Base-by-base conservation (phyloP, 257 asterid genomes). In the Linderniella brevidens region DNA sequence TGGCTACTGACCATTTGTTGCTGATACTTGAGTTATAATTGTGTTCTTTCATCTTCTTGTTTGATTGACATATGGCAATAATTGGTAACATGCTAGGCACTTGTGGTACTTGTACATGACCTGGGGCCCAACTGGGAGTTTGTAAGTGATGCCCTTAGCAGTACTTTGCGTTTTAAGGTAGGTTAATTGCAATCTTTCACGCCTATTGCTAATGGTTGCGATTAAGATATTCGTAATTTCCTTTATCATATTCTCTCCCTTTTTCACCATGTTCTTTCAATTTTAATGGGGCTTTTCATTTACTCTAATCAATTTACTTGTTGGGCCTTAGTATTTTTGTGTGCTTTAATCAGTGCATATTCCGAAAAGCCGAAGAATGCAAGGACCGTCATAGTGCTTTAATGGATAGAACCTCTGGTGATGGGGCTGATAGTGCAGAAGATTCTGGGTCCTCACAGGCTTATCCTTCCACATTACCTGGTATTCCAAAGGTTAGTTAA, bases 111-210 rank as follows among this genome's bases (percentile, higher is more conserved):
- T 59, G 99, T 73, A 57, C 99, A 90, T 70, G 99, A 90, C 66
- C 71, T 85, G 53, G 99, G 99, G 55, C 93, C 92, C 40, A 85
- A 90, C 57, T 90, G 99, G 99, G 96, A 85, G 80, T 93, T 90
- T 39, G 84, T 90, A 25, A 75, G 93, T 69, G 99, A 90, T 67
- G 96, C 93, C 57, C 65, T 90, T 56, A 90, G 81, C 77, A 75
- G 83, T 58, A 67, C 93, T 35, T 59, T 85, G 77, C 93, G 66
- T 46, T 88, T 90, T 74, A 86, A 92, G 96, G 99, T 92, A 64
- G 49, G 72, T 50, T 40, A 16, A 19, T 14, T 36, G 11, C 11
- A 13, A 38, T 52, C 13, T 35, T 40, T 16, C 41, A 10, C 32
- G 46, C 45, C 11, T 17, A 42, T 12, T 40, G 4, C 42, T 35